Conservation (phyloP, 805 yeast genomes). For the Ogataea ramenticola region DNA sequence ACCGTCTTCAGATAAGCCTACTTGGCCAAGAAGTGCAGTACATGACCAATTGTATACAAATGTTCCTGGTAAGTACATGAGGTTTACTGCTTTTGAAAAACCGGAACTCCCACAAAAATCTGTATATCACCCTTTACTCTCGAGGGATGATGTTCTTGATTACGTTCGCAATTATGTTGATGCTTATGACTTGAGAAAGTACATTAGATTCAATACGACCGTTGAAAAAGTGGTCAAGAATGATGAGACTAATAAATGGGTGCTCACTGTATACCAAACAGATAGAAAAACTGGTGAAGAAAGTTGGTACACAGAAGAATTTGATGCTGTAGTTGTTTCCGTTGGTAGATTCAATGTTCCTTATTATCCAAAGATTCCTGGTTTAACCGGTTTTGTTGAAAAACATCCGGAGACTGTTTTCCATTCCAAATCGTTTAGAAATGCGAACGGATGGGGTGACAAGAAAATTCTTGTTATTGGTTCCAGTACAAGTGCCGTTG, state of each 20-base stretch:
- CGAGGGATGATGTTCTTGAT: background rate
- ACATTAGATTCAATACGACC: slow-evolving; percentile 27
- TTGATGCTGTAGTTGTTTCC: slow-evolving; percentile 35
- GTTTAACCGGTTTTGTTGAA: background rate
- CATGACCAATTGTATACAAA: slow-evolving; percentile 34
- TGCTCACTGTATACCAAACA: slow-evolving; percentile 15
- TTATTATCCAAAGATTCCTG: slow-evolving; percentile 27
- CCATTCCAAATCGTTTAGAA: slow-evolving; percentile 23
- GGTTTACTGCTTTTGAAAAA: slow-evolving; percentile 29
- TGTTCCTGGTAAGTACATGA: slow-evolving; percentile 30
- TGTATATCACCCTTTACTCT: too few relatives aligned
- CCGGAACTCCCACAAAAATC: slow-evolving; percentile 5
- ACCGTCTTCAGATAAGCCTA: slow-evolving; percentile 3
- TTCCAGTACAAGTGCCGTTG: slow-evolving; percentile 61
- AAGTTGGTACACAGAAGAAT: slow-evolving; percentile 33
- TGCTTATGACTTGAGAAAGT: slow-evolving; percentile 18
- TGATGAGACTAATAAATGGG: slow-evolving; percentile 25
- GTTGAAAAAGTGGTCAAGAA: slow-evolving; percentile 25
- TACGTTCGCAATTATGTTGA: slow-evolving; percentile 17
- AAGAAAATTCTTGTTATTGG: slow-evolving; percentile 25
- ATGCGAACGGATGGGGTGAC: slow-evolving; percentile 17
- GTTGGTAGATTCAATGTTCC: slow-evolving; percentile 37
- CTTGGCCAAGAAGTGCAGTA: slow-evolving; percentile 32
- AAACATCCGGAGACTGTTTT: slow-evolving; percentile 23
- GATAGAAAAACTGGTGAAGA: slow-evolving; percentile 10